Percentiles rank a stretch among this genome's conserved stretches.
Evolutionary conservation across 1,139 yeast species (phyloP).

Genomic region (Ogataea hybrid): DNA sequence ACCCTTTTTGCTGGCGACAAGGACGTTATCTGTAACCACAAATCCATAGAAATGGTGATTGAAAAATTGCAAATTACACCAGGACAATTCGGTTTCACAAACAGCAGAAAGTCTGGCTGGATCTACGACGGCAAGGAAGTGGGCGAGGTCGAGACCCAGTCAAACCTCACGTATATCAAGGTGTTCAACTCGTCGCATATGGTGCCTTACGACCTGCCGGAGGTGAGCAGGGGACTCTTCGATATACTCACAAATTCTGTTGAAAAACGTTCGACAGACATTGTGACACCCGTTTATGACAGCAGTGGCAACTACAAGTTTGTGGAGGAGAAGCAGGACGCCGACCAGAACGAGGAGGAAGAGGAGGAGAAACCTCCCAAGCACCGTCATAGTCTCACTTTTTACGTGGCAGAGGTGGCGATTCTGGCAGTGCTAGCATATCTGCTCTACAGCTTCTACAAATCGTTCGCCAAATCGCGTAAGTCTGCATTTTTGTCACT

Average conservation of each 20-base stretch:
- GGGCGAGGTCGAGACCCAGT: slow-evolving; percentile 56
- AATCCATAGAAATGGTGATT: slow-evolving; percentile 74
- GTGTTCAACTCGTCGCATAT: slow-evolving; percentile 83
- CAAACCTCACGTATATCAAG: slow-evolving; percentile 75
- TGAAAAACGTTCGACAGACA: slow-evolving; percentile 24
- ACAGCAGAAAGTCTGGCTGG: slow-evolving; percentile 46
- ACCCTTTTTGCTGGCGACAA: slow-evolving; percentile 82
- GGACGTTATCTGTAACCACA: slow-evolving; percentile 83
- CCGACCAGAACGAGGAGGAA: slow-evolving; percentile 1
- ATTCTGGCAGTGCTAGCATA: slow-evolving; percentile 28
- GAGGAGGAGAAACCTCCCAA: slow-evolving; percentile 3
- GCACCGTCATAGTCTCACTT: slow-evolving; percentile 12
- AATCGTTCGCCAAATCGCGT: slow-evolving; percentile 16
- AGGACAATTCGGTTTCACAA: slow-evolving; percentile 57
- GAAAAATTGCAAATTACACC: slow-evolving; percentile 45
- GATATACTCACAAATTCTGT: slow-evolving; percentile 46
- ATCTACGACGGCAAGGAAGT: slow-evolving; percentile 44
- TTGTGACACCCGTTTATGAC: slow-evolving; percentile 27
- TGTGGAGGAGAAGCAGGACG: slow-evolving; percentile 8
- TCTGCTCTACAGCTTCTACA: slow-evolving; percentile 31
- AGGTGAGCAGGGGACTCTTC: slow-evolving; percentile 65
- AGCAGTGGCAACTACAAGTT: slow-evolving; percentile 1
- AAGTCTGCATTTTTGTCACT: slow-evolving; percentile 31
- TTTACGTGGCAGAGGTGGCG: slow-evolving; percentile 26
- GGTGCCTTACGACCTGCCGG: slow-evolving; percentile 89